phyloP scores from a whole-genome alignment of 2,329 filamentous ascomycete genomes.

The Penicillium brasilianum region DNA sequence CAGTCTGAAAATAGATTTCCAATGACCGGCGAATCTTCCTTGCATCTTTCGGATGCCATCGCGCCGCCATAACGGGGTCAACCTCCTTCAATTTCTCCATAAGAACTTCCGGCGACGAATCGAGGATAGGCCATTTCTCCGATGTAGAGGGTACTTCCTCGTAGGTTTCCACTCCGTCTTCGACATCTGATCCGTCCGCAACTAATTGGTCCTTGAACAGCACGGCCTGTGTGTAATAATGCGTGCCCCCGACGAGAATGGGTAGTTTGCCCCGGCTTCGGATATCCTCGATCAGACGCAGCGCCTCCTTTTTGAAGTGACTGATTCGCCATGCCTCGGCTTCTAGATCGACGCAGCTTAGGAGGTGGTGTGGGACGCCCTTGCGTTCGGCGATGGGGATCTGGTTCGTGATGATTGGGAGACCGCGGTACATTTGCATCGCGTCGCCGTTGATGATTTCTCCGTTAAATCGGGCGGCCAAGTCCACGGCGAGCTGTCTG shows the following conservation, averaged over 20 bases:
- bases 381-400: slow-evolving; percentile 75
- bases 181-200: slow-evolving; percentile 36
- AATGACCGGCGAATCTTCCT: slow-evolving; percentile 89
- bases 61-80: slow-evolving; percentile 84
- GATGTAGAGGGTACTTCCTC: slow-evolving; percentile 30
- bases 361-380: slow-evolving; percentile 83
- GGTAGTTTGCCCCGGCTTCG: slow-evolving; percentile 77
- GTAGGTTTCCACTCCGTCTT: slow-evolving; percentile 29
- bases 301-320: slow-evolving; percentile 73
- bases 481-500: slow-evolving; percentile 80
- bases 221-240: slow-evolving; percentile 91
- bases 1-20: slow-evolving; percentile 85
- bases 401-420: slow-evolving; percentile 96
- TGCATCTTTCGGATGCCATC: slow-evolving; percentile 92
- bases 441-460: slow-evolving; percentile 97
- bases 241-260: slow-evolving; percentile 90
- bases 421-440: slow-evolving; percentile 93
- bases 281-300: slow-evolving; percentile 75
- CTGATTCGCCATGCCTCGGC: slow-evolving; percentile 84
- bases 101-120: slow-evolving; percentile 72
- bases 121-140: slow-evolving; percentile 70
- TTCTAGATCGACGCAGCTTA: slow-evolving; percentile 76
- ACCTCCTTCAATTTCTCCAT: slow-evolving; percentile 74
- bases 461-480: slow-evolving; percentile 82
- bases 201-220: slow-evolving; percentile 77